Evolutionary conservation across 1,139 yeast species (phyloP).

Genomic region (Candida buenavistaensis): DNA sequence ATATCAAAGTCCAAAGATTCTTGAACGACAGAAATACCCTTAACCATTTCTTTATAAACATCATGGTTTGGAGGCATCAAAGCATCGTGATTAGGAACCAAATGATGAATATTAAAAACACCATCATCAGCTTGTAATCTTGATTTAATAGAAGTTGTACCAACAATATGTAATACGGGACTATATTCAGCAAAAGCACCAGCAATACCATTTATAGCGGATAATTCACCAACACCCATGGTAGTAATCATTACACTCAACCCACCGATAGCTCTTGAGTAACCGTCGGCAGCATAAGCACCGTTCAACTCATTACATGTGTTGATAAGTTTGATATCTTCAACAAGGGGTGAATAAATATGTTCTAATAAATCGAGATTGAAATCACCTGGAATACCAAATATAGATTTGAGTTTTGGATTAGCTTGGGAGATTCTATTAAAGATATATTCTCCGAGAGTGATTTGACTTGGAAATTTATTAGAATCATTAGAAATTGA

Average conservation of each 20-base stretch:
- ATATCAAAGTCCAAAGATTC: slow-evolving; percentile 54
- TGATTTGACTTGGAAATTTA: slow-evolving; percentile 17
- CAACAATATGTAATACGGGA: slow-evolving; percentile 82
- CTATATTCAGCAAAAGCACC: slow-evolving; percentile 81
- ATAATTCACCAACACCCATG: slow-evolving; percentile 85
- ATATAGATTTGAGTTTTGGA: slow-evolving; percentile 34
- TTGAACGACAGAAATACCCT: slow-evolving; percentile 56
- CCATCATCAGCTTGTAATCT: slow-evolving; percentile 25
- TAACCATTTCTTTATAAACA: slow-evolving; percentile 62
- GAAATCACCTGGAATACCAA: slow-evolving; percentile 47
- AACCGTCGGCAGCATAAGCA: slow-evolving; percentile 81
- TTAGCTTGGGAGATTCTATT: slow-evolving; percentile 37
- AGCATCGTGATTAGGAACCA: slow-evolving; percentile 56
- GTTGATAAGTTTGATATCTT: slow-evolving; percentile 27
- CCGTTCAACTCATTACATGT: slow-evolving; percentile 42
- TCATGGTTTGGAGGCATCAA: slow-evolving; percentile 56
- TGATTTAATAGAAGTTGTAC: slow-evolving; percentile 49
- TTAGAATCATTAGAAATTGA: not conserved
- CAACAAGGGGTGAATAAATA: slow-evolving; percentile 27
- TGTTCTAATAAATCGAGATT: slow-evolving; percentile 39
- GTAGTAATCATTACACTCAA: slow-evolving; percentile 57
- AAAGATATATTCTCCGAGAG: slow-evolving; percentile 42
- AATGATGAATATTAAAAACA: slow-evolving; percentile 59
- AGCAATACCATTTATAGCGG: slow-evolving; percentile 81
- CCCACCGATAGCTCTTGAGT: slow-evolving; percentile 53